A percentile compares a stretch with the other conserved stretches of the same genome.
phyloP scores from a whole-genome alignment of 495 filamentous ascomycete species.

The Aspergillus saccharolyticus region DNA sequence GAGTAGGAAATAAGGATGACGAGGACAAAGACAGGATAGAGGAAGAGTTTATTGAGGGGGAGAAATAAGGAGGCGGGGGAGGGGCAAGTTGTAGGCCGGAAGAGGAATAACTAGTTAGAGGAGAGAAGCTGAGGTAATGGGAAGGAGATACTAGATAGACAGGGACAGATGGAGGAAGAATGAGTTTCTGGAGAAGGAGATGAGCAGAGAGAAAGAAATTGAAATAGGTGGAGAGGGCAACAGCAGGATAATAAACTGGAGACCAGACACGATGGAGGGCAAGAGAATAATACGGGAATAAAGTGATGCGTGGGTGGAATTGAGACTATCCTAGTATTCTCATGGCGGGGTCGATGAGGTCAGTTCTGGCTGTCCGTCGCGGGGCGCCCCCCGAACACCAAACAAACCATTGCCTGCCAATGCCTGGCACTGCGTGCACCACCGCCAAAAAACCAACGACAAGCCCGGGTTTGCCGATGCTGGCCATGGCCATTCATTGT shows the following conservation, averaged over 20 bases:
- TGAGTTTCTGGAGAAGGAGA: constrained; percentile 4
- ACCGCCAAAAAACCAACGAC: constrained; percentile 13
- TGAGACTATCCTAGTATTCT: constrained; percentile 14
- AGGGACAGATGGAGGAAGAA: not conserved
- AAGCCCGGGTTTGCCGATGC: constrained; percentile 30
- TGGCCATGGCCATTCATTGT: not conserved
- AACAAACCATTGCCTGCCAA: too few relatives aligned
- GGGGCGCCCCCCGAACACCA: not conserved
- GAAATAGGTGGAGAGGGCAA: not conserved
- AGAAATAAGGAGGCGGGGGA: not conserved
- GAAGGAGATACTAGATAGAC: constrained; percentile 5
- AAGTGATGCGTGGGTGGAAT: too few relatives aligned
- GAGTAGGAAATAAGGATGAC: not conserved
- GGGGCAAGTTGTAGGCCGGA: not conserved
- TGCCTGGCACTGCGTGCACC: too few relatives aligned
- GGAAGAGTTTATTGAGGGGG: not conserved
- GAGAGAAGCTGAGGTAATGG: constrained; percentile 6
- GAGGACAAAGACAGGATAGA: constrained; percentile 1
- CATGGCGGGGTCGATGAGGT: constrained; percentile 36
- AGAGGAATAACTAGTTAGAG: not conserved
- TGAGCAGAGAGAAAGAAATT: not conserved
- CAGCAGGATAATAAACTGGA: not conserved
- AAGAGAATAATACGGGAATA: constrained; percentile 13
- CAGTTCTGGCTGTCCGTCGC: constrained; percentile 29
- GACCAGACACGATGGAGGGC: not conserved